Conservation (phyloP, 2,329 filamentous ascomycete genomes). For the Fusarium sp. region DNA sequence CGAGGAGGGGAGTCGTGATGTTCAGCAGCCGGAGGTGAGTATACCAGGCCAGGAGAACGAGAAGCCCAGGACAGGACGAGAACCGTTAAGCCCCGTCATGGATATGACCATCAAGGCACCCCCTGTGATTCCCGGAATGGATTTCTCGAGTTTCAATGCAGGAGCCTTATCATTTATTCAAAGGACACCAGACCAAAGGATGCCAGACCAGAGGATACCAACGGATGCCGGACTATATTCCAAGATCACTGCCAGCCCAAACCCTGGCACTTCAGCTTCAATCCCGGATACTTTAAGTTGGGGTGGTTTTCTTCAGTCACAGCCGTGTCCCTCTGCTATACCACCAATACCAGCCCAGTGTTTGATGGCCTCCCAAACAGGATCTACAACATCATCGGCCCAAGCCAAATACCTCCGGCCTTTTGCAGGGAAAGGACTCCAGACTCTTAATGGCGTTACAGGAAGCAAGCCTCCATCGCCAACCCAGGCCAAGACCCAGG, state of each 20-base stretch:
- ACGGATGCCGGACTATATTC: slow-evolving; percentile 42
- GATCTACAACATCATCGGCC: slow-evolving; percentile 67
- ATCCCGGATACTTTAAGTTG: slow-evolving; percentile 71
- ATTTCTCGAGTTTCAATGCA: slow-evolving; percentile 58
- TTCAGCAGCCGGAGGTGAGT: slow-evolving; percentile 45
- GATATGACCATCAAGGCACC: slow-evolving; percentile 62
- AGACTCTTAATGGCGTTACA: slow-evolving; percentile 63
- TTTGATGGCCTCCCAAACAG: slow-evolving; percentile 65
- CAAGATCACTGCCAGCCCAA: slow-evolving; percentile 37
- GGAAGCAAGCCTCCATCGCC: slow-evolving; percentile 51
- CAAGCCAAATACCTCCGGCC: slow-evolving; percentile 67
- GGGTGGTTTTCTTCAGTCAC: slow-evolving; percentile 61
- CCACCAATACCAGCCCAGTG: slow-evolving; percentile 67
- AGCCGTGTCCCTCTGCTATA: slow-evolving; percentile 54
- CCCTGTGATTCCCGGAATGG: slow-evolving; percentile 55
- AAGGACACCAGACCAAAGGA: slow-evolving; percentile 49
- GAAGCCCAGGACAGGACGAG: slow-evolving; percentile 62
- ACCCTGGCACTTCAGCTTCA: slow-evolving; percentile 48
- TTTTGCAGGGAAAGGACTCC: slow-evolving; percentile 69
- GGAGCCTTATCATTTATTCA: slow-evolving; percentile 55
- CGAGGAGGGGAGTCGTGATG: slow-evolving; percentile 60
- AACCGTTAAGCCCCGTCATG: slow-evolving; percentile 68
- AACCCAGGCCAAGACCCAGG: slow-evolving; percentile 51
- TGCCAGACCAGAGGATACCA: slow-evolving; percentile 42
- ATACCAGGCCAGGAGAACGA: slow-evolving; percentile 67